These are phyloP conservation scores for Xylariaceae sp. DNA, from an alignment of 2,329 filamentous ascomycete genomes.

Conservation along the genomic window DNA sequence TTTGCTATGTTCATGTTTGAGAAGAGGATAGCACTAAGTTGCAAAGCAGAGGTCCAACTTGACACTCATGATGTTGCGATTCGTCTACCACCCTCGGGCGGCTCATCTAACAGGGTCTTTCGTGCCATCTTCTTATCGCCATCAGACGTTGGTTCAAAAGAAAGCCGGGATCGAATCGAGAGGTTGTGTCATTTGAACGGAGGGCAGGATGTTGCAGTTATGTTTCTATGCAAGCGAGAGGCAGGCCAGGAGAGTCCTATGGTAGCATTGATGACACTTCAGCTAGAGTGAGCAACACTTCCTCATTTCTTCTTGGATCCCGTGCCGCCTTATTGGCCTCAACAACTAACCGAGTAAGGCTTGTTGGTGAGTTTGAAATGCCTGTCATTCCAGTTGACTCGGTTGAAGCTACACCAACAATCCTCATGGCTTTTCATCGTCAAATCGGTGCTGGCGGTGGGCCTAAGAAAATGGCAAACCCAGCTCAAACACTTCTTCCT, in stretches of 20 bases:
- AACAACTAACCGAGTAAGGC: conserved; percentile 32
- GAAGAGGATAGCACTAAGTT: conserved; percentile 16
- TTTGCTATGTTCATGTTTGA: not conserved
- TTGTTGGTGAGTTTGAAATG: conserved; percentile 39
- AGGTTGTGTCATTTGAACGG: conserved; percentile 46
- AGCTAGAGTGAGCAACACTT: conserved; percentile 44
- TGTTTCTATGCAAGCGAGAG: conserved; percentile 47
- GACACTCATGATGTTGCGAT: conserved; percentile 51
- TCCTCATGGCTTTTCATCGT: conserved; percentile 43
- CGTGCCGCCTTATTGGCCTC: not conserved
- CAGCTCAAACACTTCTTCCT: conserved; percentile 37
- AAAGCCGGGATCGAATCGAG: conserved; percentile 41
- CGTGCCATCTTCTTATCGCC: conserved; percentile 46
- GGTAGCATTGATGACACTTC: conserved; percentile 45
- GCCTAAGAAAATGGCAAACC: conserved; percentile 14
- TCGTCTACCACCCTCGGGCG: conserved; percentile 28
- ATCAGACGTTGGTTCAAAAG: conserved; percentile 38
- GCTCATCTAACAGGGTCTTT: conserved; percentile 31
- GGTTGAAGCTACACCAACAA: conserved; percentile 39
- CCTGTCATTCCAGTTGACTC: conserved; percentile 48
- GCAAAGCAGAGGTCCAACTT: conserved; percentile 45
- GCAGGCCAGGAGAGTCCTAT: conserved; percentile 33
- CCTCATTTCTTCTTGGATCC: not conserved
- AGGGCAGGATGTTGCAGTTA: conserved; percentile 43
- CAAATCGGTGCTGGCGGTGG: conserved; percentile 30